Evolutionary conservation across 1,139 yeast species (phyloP).

Genomic region (Debaryomyces coudertii): DNA sequence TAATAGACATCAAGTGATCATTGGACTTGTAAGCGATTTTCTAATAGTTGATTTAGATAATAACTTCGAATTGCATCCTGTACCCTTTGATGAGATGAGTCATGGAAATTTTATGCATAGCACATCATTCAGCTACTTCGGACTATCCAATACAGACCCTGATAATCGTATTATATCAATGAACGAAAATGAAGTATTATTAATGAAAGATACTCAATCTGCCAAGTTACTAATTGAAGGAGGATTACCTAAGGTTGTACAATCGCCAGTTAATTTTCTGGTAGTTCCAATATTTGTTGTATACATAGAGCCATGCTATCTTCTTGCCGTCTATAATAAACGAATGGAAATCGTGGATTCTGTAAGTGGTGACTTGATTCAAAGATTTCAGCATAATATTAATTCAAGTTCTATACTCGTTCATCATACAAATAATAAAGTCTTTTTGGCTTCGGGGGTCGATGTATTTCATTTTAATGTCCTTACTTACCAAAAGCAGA

Average conservation of each 20-base stretch:
- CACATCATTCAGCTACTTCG: conserved; percentile 34
- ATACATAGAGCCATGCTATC: conserved; percentile 48
- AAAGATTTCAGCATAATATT: conserved; percentile 39
- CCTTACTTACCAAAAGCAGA: conserved; percentile 40
- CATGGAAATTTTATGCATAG: conserved; percentile 24
- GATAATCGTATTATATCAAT: conserved; percentile 26
- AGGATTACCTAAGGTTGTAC: conserved; percentile 15
- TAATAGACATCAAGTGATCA: conserved; percentile 22
- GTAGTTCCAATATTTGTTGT: conserved; percentile 35
- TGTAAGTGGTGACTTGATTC: conserved; percentile 47
- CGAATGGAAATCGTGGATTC: conserved; percentile 50
- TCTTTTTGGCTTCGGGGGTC: conserved; percentile 31
- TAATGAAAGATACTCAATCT: conserved; percentile 35
- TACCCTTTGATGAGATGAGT: conserved; percentile 20
- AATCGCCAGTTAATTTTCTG: conserved; percentile 29
- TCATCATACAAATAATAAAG: conserved; percentile 18
- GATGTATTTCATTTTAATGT: conserved; percentile 37
- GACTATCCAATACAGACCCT: conserved; percentile 27
- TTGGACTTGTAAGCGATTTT: conserved; percentile 33
- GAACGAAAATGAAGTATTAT: conserved; percentile 20
- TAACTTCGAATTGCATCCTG: conserved; percentile 21
- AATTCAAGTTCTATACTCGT: conserved; percentile 28
- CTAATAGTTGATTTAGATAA: conserved; percentile 30
- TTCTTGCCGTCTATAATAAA: conserved; percentile 43
- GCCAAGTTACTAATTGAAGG: conserved; percentile 20